phyloP scores from a whole-genome alignment of 345 rosid species.

The Salix caprea region DNA sequence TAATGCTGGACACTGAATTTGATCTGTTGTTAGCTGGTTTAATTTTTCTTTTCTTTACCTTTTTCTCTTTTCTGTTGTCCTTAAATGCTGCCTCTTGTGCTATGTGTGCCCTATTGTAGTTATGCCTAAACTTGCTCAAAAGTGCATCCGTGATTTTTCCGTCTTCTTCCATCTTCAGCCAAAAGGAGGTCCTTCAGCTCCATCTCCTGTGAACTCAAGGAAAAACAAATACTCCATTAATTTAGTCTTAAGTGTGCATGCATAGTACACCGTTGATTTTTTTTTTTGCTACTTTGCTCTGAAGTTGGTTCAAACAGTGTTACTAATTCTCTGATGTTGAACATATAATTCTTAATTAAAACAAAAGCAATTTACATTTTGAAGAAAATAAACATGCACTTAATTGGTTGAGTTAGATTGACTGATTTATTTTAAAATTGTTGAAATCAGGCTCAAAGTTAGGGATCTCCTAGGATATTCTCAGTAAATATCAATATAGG shows the following conservation, averaged over 20 bases:
- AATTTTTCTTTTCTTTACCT: neutral
- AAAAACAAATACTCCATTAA: neutral
- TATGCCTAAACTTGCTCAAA: neutral
- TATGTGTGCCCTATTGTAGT: neutral
- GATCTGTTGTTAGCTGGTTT: neutral
- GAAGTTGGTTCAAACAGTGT: neutral
- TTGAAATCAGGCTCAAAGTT: too few relatives aligned
- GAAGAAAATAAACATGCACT: neutral
- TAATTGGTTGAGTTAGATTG: neutral
- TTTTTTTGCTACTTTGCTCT: neutral
- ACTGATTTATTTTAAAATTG: neutral
- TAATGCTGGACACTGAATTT: neutral
- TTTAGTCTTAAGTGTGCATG: neutral
- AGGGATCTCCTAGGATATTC: too few relatives aligned
- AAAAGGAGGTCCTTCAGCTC: neutral
- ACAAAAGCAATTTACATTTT: neutral
- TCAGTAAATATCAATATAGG: too few relatives aligned
- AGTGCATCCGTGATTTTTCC: neutral
- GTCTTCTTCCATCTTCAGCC: neutral
- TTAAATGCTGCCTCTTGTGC: neutral
- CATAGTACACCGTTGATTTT: neutral
- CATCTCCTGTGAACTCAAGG: neutral
- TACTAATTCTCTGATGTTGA: neutral
- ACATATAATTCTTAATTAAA: neutral
- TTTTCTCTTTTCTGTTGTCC: neutral